Conservation (phyloP, 2,329 filamentous ascomycete genomes). For the Trichoderma oligosporum region DNA sequence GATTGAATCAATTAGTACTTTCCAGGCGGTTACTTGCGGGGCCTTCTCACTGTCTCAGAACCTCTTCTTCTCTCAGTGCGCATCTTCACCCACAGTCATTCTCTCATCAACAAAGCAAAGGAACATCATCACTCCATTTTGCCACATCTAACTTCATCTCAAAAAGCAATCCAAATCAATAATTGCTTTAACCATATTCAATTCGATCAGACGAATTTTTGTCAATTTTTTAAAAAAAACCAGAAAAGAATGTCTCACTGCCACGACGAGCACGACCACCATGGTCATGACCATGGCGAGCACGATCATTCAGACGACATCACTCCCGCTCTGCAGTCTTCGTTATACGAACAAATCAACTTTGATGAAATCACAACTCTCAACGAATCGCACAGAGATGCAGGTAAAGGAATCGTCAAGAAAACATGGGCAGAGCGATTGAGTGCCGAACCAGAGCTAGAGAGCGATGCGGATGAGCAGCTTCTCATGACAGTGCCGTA, state of each 20-base stretch:
- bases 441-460: constrained; percentile 66
- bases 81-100: neutral
- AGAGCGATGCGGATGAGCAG: constrained; percentile 87
- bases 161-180: neutral
- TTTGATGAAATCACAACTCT: constrained; percentile 81
- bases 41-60: neutral
- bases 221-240: neutral
- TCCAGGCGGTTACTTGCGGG: constrained; percentile 14
- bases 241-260: constrained; percentile 42
- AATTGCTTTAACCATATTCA: too few relatives aligned
- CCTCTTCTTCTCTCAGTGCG: too few relatives aligned
- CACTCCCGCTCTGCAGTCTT: constrained; percentile 83
- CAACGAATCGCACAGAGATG: constrained; percentile 69
- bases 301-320: constrained; percentile 93
- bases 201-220: neutral
- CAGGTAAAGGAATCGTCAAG: constrained; percentile 71
- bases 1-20: neutral
- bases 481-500: constrained; percentile 89
- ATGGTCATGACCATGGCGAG: constrained; percentile 50
- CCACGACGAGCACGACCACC: constrained; percentile 49
- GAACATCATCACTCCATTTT: neutral
- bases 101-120: neutral
- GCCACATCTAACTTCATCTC: neutral
- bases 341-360: constrained; percentile 87
- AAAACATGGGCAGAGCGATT: constrained; percentile 90